A percentile compares a stretch with the other conserved stretches of the same genome.
Evolutionary conservation across 768 basidiomycete species (phyloP).

Genomic region (Mycena epipterygia): DNA sequence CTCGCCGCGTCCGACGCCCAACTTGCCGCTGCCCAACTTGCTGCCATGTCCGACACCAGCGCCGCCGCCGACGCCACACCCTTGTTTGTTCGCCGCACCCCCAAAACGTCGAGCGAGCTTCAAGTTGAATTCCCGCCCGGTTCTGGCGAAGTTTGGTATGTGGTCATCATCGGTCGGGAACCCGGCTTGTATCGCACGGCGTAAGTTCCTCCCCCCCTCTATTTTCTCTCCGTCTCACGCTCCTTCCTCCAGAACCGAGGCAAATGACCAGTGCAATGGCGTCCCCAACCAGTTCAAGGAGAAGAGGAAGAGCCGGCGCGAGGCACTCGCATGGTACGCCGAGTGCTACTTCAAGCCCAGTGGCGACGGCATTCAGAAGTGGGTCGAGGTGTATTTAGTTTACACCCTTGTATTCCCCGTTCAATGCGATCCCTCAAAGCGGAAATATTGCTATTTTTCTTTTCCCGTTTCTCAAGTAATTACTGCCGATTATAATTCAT

Average conservation of each 20-base stretch:
- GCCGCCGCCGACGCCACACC: not conserved
- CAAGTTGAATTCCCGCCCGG: not conserved
- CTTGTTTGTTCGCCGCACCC: not conserved
- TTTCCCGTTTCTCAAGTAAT: too few species aligned
- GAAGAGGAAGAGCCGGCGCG: too few species aligned
- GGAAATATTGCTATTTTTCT: too few species aligned
- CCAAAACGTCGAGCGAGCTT: not conserved
- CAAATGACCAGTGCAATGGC: not conserved
- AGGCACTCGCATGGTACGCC: not conserved
- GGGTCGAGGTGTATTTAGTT: conserved; percentile 1
- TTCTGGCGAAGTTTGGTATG: conserved; percentile 10
- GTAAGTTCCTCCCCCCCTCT: not conserved
- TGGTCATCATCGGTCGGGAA: conserved; percentile 7
- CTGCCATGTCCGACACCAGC: not conserved
- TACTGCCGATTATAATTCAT: too few species aligned
- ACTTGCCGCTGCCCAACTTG: too few species aligned
- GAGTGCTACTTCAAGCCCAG: not conserved
- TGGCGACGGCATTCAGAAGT: not conserved
- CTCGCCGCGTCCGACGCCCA: not conserved
- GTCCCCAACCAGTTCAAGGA: not conserved
- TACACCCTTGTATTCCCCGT: too few species aligned
- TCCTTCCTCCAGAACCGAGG: not conserved
- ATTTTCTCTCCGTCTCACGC: not conserved
- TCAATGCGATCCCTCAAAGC: too few species aligned
- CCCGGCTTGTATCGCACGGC: conserved; percentile 7